phyloP scores from a whole-genome alignment of 805 yeast species.

The Wickerhamomyces ciferrii region DNA sequence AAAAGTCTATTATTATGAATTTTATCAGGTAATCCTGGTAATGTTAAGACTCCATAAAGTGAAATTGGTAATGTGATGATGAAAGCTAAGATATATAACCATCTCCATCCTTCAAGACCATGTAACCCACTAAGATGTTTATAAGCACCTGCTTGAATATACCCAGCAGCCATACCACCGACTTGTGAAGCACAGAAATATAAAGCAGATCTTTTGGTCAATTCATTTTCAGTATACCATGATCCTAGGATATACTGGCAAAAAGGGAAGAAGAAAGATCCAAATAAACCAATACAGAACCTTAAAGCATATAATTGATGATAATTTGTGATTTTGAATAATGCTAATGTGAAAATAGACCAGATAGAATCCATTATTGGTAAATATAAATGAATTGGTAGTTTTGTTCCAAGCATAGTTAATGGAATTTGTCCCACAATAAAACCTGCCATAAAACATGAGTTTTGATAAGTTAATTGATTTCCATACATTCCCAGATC shows the following conservation, averaged over 20 bases:
- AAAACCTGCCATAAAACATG: constrained; percentile 15
- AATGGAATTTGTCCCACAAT: constrained; percentile 21
- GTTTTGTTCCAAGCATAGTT: constrained; percentile 15
- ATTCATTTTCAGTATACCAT: constrained; percentile 29
- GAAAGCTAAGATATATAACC: constrained; percentile 44
- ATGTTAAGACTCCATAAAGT: constrained; percentile 41
- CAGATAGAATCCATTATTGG: constrained; percentile 16
- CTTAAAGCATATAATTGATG: constrained; percentile 24
- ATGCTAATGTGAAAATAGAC: constrained; percentile 11
- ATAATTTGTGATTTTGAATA: constrained; percentile 9
- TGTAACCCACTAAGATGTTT: constrained; percentile 29
- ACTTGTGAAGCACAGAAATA: constrained; percentile 33
- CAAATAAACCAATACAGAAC: constrained; percentile 28
- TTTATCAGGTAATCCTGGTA: constrained; percentile 64
- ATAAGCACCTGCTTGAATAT: constrained; percentile 13
- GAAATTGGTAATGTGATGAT: constrained; percentile 39
- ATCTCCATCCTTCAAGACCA: constrained; percentile 44
- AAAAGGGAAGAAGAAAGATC: constrained; percentile 27
- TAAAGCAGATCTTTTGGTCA: constrained; percentile 24
- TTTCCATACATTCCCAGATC: constrained; percentile 52
- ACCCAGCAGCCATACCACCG: constrained; percentile 42
- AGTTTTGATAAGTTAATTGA: constrained; percentile 25
- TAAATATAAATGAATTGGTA: constrained; percentile 13
- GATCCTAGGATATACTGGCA: constrained; percentile 27
- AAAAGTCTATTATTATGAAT: constrained; percentile 43